phyloP scores from a whole-genome alignment of 192 early-diverging fungal species.

The Cetraspora pellucida region DNA sequence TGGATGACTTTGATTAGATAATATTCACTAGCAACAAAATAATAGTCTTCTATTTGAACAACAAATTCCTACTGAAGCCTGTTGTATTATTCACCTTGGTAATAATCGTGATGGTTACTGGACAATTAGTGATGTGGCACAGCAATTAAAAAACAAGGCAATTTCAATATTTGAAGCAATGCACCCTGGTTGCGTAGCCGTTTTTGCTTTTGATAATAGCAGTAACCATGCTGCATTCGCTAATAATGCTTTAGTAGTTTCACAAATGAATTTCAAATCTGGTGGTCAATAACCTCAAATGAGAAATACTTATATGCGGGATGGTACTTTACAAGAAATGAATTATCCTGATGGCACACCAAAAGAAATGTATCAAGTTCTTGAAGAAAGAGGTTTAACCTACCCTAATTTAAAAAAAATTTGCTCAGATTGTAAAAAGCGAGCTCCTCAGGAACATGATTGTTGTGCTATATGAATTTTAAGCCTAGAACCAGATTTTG shows the following conservation, averaged over 20 bases:
- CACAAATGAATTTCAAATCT: conserved; percentile 25
- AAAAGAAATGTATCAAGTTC: conserved; percentile 31
- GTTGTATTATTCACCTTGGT: conserved; percentile 18
- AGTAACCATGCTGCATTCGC: conserved; percentile 7
- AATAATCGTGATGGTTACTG: conserved; percentile 34
- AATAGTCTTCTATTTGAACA: background rate
- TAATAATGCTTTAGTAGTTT: conserved; percentile 17
- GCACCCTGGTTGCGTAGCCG: background rate
- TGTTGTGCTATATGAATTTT: conserved; percentile 35
- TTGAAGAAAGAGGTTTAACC: conserved; percentile 18
- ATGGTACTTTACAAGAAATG: background rate
- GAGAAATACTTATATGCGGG: conserved; percentile 12
- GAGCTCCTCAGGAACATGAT: background rate
- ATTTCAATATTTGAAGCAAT: conserved; percentile 29
- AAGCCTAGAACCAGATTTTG: conserved; percentile 30
- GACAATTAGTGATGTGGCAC: conserved; percentile 30
- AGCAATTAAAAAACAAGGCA: conserved; percentile 31
- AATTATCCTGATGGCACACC: conserved; percentile 22
- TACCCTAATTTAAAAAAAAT: background rate
- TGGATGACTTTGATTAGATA: conserved; percentile 4
- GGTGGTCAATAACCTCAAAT: conserved; percentile 29
- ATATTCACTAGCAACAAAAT: too few species aligned
- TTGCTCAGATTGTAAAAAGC: background rate
- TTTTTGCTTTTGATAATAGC: conserved; percentile 41
- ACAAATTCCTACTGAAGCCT: conserved; percentile 6